Base-by-base conservation (phyloP, 2,329 filamentous ascomycete species). In the Albifimbria verrucaria region DNA sequence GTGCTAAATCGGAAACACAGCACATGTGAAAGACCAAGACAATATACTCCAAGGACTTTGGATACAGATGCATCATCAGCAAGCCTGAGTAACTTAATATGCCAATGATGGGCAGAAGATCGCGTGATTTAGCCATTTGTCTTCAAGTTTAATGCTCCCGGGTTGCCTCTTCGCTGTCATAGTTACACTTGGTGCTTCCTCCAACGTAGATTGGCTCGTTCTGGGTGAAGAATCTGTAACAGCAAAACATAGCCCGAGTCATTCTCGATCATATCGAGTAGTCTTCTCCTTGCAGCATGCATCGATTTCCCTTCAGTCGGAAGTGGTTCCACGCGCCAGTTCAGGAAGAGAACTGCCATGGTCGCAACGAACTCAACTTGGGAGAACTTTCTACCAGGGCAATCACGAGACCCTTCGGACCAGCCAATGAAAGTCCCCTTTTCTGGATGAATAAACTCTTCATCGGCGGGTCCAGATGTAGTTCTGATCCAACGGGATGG, bases 351-450 rank as follows among this genome's bases (percentile, higher is more conserved):
- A 12, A 44, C 50, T 2, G 66, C 65, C 26, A 69, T 52, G 4
- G 59, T 62, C 2, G 64, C 65, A 4, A 66, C 68, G 32, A 65
- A 64, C 56, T 69, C 66, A 48, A 71, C 64, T 45, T 69, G 62
- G 2, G 66, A 63, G 53, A 71, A 69, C 48, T 68, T 69, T 20
- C 50, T 57, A 0, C 65, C 68, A 0, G 64, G 61, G 20, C 67
- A 69, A 12, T 5, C 21, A 3, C 44, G 44, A 4, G 3, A 3
- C 11, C 67, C 67, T 2, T 68, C 66, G 0, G 66, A 65, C 67
- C 68, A 70, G 2, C 55, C 56, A 20, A 58, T 15, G 32, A 54
- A 58, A 17, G 46, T 32, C 3, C 56, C 56, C 22, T 21, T 18
- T 26, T 32, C 32, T 32, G 18, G 18, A 18, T 3, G 4, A 49